Evolutionary conservation across 2,329 filamentous ascomycete species (phyloP).

Genomic region (Epichloe aotearoae): DNA sequence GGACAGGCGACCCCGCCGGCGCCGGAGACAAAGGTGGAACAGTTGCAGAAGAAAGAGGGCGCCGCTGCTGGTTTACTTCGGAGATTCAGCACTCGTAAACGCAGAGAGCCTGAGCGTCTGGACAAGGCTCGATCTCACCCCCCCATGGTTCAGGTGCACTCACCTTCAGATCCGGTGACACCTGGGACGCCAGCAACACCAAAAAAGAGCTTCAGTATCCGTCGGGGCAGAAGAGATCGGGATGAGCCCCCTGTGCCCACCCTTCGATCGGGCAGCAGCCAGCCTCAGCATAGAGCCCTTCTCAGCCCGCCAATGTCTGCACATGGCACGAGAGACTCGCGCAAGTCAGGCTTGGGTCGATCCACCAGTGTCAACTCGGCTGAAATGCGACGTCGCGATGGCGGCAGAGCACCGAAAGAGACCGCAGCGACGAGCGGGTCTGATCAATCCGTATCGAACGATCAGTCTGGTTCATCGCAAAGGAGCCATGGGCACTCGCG

Average conservation of each 20-base stretch:
- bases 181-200: slow-evolving; percentile 37
- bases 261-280: slow-evolving; percentile 43
- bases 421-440: slow-evolving; percentile 66
- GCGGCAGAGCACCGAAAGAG: slow-evolving; percentile 40
- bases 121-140: slow-evolving; percentile 56
- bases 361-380: slow-evolving; percentile 88
- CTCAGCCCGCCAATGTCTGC: slow-evolving; percentile 58
- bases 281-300: slow-evolving; percentile 65
- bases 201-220: slow-evolving; percentile 82
- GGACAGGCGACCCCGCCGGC: slow-evolving; percentile 21
- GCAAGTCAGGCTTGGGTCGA: slow-evolving; percentile 58
- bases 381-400: slow-evolving; percentile 56
- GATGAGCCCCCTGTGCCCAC: slow-evolving; percentile 36
- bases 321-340: slow-evolving; percentile 40
- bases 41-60: slow-evolving; percentile 68
- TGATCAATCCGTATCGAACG: slow-evolving; percentile 53
- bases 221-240: slow-evolving; percentile 39
- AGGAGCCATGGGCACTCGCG: slow-evolving; percentile 40
- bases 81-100: slow-evolving; percentile 78
- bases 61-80: slow-evolving; percentile 72
- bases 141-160: slow-evolving; percentile 72
- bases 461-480: slow-evolving; percentile 35
- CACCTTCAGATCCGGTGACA: slow-evolving; percentile 45
- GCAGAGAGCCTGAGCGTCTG: slow-evolving; percentile 51
- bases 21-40: slow-evolving; percentile 45